Evolutionary conservation across 2,329 filamentous ascomycete species (phyloP), one percentile per base, ranked within the genome.

Genomic region (Chaetothyriales sp.): DNA sequence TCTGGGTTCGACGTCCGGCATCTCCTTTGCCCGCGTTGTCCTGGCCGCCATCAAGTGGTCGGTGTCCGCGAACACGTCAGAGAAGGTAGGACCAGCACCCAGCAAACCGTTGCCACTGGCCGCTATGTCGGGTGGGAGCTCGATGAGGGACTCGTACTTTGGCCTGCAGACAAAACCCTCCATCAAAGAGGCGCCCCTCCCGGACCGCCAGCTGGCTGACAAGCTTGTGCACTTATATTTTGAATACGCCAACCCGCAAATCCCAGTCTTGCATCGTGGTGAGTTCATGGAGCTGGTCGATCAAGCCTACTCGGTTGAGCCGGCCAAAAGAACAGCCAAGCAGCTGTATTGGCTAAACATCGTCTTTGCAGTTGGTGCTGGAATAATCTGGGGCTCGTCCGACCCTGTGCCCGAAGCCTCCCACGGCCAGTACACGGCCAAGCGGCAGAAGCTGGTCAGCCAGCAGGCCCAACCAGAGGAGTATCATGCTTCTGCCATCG

Each of bases 321-420:
- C 79, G 46, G 78, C 80, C 53, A 76, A 78, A 50, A 77, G 85
- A 22, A 85, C 84, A 1, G 79, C 88, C 4, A 77, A 85, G 50
- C 89, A 95, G 67, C 75, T 92, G n/a, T 97, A 95, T 69, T 80
- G 94, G 71, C 75, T 97, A 56, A 95, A 95, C 67, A 95, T 97
- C 69, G 89, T 97, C 20, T 97, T 94, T 70, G 90, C 90, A 13
- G 95, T 97, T 61, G 92, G 92, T 5, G 85, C 86, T 18, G 90
- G 89, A 18, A 94, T 95, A 61, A 94, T 95, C 58, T 81, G 95
- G 60, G 40, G 59, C 49, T 51, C 61, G 43, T 58, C 62, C 22
- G 58, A 62, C 50, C 49, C 52, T 1, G 56, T 58, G 45, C 52
- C 58, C 5, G 61, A 64, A 10, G 56, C 61, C 8, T 58, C 61